Percentiles rank a stretch among this genome's conserved stretches.
Conservation (phyloP, 345 rosid genomes). For the Rhodamnia argentea region DNA sequence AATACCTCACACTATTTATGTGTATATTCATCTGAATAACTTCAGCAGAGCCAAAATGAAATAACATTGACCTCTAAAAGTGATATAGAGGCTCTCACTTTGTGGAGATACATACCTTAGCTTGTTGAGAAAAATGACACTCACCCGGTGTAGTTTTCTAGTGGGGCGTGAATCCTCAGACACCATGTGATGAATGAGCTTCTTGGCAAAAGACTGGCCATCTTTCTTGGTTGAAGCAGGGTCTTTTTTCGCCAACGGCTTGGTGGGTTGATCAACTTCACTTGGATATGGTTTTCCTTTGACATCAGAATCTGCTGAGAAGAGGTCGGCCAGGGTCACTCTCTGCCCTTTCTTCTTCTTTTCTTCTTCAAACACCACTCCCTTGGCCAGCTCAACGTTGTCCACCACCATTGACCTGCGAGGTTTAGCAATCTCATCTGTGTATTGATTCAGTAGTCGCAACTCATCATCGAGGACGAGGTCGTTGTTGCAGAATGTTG, state of each 20-base stretch:
- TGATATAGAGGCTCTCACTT: not conserved
- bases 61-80: not conserved
- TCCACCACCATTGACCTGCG: conserved; percentile 4
- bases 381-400: not conserved
- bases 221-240: conserved; percentile 16
- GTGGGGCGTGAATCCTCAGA: conserved; percentile 53
- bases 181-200: conserved; percentile 34
- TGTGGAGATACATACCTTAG: not conserved
- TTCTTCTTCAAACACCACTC: conserved; percentile 6
- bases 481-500: conserved; percentile 15
- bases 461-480: not conserved
- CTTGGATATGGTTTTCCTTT: conserved; percentile 16
- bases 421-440: not conserved
- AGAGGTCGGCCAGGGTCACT: conserved; percentile 73
- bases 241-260: conserved; percentile 4
- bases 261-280: conserved; percentile 7
- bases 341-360: conserved; percentile 36
- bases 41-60: not conserved
- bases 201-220: conserved; percentile 51
- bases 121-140: not conserved
- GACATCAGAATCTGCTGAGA: conserved; percentile 45
- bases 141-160: conserved; percentile 48
- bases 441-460: not conserved
- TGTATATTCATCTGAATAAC: not conserved
- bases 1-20: not conserved